Evolutionary conservation across 2,329 filamentous ascomycete species (phyloP), one percentile per base, ranked within the genome.

Genomic region (Calonectria pteridis): DNA sequence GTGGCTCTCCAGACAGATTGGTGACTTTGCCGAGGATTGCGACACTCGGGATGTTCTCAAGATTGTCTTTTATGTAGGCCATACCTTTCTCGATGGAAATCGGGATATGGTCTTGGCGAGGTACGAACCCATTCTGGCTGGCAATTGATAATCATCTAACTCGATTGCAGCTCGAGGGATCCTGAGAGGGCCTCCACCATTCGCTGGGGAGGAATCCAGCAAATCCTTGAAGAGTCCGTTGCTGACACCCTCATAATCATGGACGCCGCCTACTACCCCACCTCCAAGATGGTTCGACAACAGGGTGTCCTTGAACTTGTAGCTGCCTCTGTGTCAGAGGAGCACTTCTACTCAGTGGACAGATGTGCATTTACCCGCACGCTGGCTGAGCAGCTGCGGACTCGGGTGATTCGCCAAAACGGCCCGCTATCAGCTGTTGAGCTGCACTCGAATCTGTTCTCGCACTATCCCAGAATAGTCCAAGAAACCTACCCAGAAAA

Each of bases 231-330:
- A 79, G 88, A 90, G 73, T 88, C 89, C 2, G 85, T 84, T 35
- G 87, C 89, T 4, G 90, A 92, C 78, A 89, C 88, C 6, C 84
- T 92, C 26, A 86, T 92, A 69, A 83, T 92, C 40, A 90, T 92
- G 88, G 90, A 92, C 80, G 87, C 89, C 7, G 88, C 88, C 0
- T 91, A 90, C 78, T 91, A 89, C 67, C 89, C 89, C 1, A 89
- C 88, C 11, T 87, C 88, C 2, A 88, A 86, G 74, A 87, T 89
- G 79, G 83, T 87, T 35, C 87, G 89, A 7, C 87, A 88, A 67
- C 86, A 86, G 63, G 90, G 90, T 3, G 87, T 91, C 11, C 81
- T 92, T 65, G 90, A 92, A 78, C 80, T 92, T 18, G 85, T 92
- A 58, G 89, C 90, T 6, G 89, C 90, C 0, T 88, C 89, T 4